Percentiles rank a stretch among this genome's conserved stretches.
Conservation (phyloP, 805 yeast genomes). For the Candida railenensis region DNA sequence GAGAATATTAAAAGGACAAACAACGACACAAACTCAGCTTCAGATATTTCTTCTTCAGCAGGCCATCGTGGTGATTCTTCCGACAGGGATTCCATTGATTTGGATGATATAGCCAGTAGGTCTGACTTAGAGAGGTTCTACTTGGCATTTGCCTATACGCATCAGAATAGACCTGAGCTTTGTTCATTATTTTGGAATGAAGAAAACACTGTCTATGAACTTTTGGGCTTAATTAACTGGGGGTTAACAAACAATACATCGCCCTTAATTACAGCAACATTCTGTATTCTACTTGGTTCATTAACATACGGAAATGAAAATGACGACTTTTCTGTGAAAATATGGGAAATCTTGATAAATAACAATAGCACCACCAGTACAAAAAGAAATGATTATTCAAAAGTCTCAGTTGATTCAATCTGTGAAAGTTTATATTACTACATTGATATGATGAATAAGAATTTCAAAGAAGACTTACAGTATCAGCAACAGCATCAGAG, state of each 20-base stretch:
- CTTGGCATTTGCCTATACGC: conserved; percentile 68
- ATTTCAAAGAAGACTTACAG: conserved; percentile 32
- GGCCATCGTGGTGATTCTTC: not conserved
- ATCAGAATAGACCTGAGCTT: conserved; percentile 57
- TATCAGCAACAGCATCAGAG: conserved; percentile 25
- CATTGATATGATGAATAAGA: conserved; percentile 43
- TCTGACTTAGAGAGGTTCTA: conserved; percentile 90
- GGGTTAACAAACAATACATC: conserved; percentile 75
- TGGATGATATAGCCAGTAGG: conserved; percentile 65
- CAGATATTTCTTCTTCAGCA: not conserved
- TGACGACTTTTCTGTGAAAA: conserved; percentile 44
- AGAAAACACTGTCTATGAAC: conserved; percentile 42
- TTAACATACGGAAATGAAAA: conserved; percentile 53
- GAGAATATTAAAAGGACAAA: conserved; percentile 9
- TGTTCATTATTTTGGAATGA: conserved; percentile 62
- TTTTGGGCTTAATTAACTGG: conserved; percentile 86
- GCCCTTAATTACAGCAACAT: conserved; percentile 78
- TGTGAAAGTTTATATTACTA: conserved; percentile 55
- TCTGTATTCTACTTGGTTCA: conserved; percentile 75
- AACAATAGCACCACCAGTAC: conserved; percentile 18
- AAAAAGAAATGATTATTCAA: conserved; percentile 39
- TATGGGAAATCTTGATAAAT: conserved; percentile 39
- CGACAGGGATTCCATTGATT: conserved; percentile 27
- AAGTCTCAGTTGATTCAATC: conserved; percentile 57
- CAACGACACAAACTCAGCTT: conserved; percentile 1